These are phyloP conservation scores for Alternaria alternata DNA, from an alignment of 2,329 filamentous ascomycete genomes.

Conservation along the genomic window DNA sequence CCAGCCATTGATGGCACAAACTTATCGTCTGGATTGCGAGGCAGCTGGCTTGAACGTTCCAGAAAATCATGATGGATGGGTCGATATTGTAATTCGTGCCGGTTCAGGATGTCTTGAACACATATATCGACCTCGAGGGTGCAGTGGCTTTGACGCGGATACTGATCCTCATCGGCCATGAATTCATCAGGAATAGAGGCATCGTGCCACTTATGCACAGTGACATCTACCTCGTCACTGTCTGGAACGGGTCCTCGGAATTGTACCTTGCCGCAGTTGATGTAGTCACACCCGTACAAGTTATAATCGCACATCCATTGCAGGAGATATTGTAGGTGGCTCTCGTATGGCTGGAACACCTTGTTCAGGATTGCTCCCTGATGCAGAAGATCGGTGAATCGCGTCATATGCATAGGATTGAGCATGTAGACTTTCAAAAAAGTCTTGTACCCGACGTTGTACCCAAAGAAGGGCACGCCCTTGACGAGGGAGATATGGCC, in stretches of 20 bases:
- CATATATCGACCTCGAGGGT: slow-evolving; percentile 89
- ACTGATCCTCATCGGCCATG: slow-evolving; percentile 68
- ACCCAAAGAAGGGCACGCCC: slow-evolving; percentile 94
- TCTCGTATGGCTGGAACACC: slow-evolving; percentile 90
- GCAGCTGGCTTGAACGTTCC: slow-evolving; percentile 71
- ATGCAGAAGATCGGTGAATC: slow-evolving; percentile 83
- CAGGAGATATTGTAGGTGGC: slow-evolving; percentile 87
- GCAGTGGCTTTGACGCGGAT: slow-evolving; percentile 86
- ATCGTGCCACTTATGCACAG: slow-evolving; percentile 80
- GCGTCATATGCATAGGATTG: slow-evolving; percentile 85
- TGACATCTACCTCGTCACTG: slow-evolving; percentile 67
- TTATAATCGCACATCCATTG: slow-evolving; percentile 99
- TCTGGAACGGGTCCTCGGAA: slow-evolving; percentile 81
- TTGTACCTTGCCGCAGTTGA: slow-evolving; percentile 73
- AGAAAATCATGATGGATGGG: slow-evolving; percentile 85
- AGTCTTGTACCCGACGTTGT: slow-evolving; percentile 87
- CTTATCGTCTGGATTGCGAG: slow-evolving; percentile 70
- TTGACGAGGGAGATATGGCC: slow-evolving; percentile 92
- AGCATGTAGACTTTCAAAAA: slow-evolving; percentile 96
- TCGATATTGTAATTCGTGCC: slow-evolving; percentile 77
- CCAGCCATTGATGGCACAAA: slow-evolving; percentile 93
- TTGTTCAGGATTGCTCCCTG: slow-evolving; percentile 88
- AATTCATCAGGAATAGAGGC: slow-evolving; percentile 68
- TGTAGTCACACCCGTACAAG: slow-evolving; percentile 89
- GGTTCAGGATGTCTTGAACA: slow-evolving; percentile 86